Evolutionary conservation across 108 stramenopile species (phyloP), one percentile per base, ranked within the genome.

Genomic region (Pseudonitzschia pungens): DNA sequence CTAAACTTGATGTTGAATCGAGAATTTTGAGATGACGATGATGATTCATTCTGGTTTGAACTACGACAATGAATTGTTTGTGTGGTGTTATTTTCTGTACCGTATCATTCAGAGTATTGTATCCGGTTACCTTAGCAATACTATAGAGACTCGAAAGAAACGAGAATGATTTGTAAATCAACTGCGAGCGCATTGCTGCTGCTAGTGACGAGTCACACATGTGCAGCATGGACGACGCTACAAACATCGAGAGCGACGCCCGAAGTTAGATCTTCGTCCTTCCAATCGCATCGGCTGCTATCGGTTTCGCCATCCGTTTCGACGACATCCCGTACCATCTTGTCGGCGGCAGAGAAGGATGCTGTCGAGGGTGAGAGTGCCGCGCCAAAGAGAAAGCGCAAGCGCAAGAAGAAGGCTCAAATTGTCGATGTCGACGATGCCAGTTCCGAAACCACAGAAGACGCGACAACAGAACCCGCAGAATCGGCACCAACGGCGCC

Each of bases 361-460:
- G 60, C n/a, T 33, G 18, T 15, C 29, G 57, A n/a, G 20, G 57
- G n/a, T 4, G 18, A 2, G 14, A 48, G 7, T 14, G 10, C 54
- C 27, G n/a, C 29, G 20, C 40, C 75, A 27, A 81, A 64, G 74
- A 80, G 76, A 68, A 70, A 77, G 56, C 65, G 86, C 58, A 86
- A 78, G 53, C 69, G 82, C 43, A 85, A 81, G 71, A 73, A 85
- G 42, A 83, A 77, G n/a, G 76, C 72, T 29, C 33, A 79, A 28
- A 29, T 43, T 20, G 52, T 60, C 6, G 78, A 67, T 22, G 32
- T 27, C 14, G 58, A 66, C 32, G 66, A 28, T 11, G 70, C n/a
- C n/a, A 55, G 42, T 52, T 50, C 0, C 26, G 60, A 32, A 36
- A 29, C 12, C 32, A 33, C 27, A 67, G 44, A 24, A 6, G 40